phyloP scores from a whole-genome alignment of 2,329 filamentous ascomycete species.

The Paracorniculantispora psalliotae region DNA sequence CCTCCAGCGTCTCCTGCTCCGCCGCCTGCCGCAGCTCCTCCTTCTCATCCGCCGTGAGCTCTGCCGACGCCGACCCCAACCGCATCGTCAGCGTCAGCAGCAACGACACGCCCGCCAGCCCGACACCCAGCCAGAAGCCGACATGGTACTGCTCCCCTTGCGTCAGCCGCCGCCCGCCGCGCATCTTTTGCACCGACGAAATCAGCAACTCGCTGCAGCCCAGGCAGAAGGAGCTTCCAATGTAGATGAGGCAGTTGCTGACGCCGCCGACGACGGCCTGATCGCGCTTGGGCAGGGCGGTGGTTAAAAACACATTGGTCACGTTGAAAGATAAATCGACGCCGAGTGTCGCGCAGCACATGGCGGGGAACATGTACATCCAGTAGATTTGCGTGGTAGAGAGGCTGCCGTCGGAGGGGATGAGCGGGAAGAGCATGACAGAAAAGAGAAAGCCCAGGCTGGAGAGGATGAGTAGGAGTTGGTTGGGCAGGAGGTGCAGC shows the following conservation, averaged over 20 bases:
- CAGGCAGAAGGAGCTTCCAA: slow-evolving; percentile 55
- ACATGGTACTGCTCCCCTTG: slow-evolving; percentile 43
- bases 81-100: slow-evolving; percentile 29
- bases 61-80: slow-evolving; percentile 12
- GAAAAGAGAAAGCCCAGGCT: slow-evolving; percentile 31
- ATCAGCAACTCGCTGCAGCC: slow-evolving; percentile 52
- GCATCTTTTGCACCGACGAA: slow-evolving; percentile 31
- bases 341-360: slow-evolving; percentile 52
- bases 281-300: slow-evolving; percentile 45
- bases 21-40: slow-evolving; percentile 5
- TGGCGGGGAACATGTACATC: slow-evolving; percentile 54
- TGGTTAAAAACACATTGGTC: slow-evolving; percentile 59
- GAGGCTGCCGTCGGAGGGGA: neutral
- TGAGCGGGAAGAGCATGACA: slow-evolving; percentile 21
- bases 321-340: slow-evolving; percentile 60
- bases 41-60: slow-evolving; percentile 13
- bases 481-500: slow-evolving; percentile 10
- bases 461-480: slow-evolving; percentile 15
- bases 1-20: neutral
- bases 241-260: slow-evolving; percentile 52
- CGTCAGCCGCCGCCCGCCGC: slow-evolving; percentile 26
- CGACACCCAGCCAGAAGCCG: slow-evolving; percentile 54
- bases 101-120: slow-evolving; percentile 40
- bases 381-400: slow-evolving; percentile 37
- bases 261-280: slow-evolving; percentile 58